phyloP scores from a whole-genome alignment of 495 filamentous ascomycete genomes.

The Penicillium alfredii region DNA sequence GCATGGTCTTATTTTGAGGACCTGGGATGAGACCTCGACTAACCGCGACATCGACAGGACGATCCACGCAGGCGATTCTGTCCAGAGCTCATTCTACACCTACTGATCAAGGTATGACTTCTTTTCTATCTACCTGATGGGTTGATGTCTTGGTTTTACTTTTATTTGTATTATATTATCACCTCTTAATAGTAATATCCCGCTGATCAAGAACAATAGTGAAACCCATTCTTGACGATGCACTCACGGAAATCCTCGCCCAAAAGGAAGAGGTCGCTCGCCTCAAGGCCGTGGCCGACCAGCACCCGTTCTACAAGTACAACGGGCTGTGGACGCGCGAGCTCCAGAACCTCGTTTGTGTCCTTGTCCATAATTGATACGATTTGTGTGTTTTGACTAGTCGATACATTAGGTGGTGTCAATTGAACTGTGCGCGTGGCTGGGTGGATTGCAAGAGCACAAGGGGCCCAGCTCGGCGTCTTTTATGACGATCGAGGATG shows the following conservation, averaged over 20 bases:
- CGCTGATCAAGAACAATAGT: constrained; percentile 25
- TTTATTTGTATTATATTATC: too few relatives aligned
- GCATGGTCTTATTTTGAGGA: too few relatives aligned
- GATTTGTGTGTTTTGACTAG: constrained; percentile 5
- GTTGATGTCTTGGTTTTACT: background rate
- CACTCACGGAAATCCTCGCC: constrained; percentile 34
- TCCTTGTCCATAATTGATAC: too few relatives aligned
- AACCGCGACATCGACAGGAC: constrained; percentile 28
- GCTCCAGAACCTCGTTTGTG: constrained; percentile 68
- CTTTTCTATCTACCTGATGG: background rate
- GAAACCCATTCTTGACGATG: constrained; percentile 40
- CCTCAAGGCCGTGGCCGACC: constrained; percentile 65
- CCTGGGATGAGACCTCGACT: too few relatives aligned
- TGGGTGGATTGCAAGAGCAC: constrained; percentile 55
- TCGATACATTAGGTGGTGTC: constrained; percentile 45
- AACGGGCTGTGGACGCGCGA: constrained; percentile 79
- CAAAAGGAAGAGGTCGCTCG: constrained; percentile 41
- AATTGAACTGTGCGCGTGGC: constrained; percentile 70
- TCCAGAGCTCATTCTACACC: constrained; percentile 88
- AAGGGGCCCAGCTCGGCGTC: constrained; percentile 33
- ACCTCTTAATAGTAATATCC: too few relatives aligned
- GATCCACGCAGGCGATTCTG: constrained; percentile 70
- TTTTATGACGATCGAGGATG: constrained; percentile 82
- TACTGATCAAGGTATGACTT: constrained; percentile 65
- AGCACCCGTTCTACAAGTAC: constrained; percentile 94